Conservation (phyloP, 2,329 filamentous ascomycete genomes). For the Xylaria sp. region DNA sequence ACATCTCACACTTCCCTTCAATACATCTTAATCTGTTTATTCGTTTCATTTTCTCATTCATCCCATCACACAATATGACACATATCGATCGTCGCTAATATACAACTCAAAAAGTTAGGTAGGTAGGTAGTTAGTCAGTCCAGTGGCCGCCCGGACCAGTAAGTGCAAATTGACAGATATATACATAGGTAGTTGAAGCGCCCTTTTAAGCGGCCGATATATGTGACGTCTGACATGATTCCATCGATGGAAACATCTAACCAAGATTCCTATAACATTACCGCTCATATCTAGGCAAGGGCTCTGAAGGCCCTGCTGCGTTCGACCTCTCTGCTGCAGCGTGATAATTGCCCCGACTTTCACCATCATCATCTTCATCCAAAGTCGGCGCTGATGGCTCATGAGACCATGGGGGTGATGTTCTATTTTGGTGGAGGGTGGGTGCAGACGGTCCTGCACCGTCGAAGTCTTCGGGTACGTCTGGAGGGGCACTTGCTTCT, state of each 20-base stretch:
- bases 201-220: conserved; percentile 6
- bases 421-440: conserved; percentile 28
- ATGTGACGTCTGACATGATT: conserved; percentile 1
- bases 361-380: conserved; percentile 43
- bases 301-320: conserved; percentile 44
- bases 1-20: neutral
- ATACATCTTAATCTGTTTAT: conserved; percentile 24
- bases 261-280: conserved; percentile 35
- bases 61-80: conserved; percentile 21
- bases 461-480: conserved; percentile 43
- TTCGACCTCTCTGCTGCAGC: conserved; percentile 64
- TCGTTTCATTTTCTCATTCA: conserved; percentile 34
- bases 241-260: conserved; percentile 3
- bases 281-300: conserved; percentile 52
- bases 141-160: conserved; percentile 11
- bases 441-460: conserved; percentile 42
- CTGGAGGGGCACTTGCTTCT: conserved; percentile 63
- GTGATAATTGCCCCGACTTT: conserved; percentile 49
- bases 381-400: conserved; percentile 50
- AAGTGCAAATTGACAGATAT: conserved; percentile 25
- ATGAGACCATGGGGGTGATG: conserved; percentile 43
- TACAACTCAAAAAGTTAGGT: conserved; percentile 25
- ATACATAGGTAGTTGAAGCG: conserved; percentile 22
- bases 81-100: conserved; percentile 22
- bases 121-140: neutral